Conservation (phyloP, 768 basidiomycete species). For the Roridomyces roridus region DNA sequence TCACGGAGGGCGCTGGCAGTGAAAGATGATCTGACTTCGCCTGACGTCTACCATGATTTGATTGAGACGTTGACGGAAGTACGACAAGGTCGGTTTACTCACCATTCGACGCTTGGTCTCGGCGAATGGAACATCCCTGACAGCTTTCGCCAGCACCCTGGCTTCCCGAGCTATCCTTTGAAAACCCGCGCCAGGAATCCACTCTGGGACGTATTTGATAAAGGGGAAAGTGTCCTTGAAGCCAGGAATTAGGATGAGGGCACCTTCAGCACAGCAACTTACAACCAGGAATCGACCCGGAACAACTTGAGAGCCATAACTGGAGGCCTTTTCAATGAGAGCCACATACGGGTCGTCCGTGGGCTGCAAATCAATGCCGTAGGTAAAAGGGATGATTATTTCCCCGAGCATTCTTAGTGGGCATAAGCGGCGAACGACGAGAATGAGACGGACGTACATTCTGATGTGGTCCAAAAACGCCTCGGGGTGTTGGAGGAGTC, state of each 20-base stretch:
- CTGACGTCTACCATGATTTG: background rate
- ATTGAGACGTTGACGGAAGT: background rate
- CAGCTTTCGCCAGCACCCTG: background rate
- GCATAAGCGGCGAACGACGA: background rate
- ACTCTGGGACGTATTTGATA: too few relatives aligned
- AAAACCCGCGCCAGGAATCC: background rate
- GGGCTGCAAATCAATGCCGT: background rate
- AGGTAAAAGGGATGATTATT: background rate
- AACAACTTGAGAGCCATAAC: too few relatives aligned
- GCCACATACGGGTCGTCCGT: background rate
- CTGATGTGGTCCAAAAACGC: too few relatives aligned
- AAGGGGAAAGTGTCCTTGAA: background rate
- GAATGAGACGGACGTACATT: slow-evolving; percentile 24
- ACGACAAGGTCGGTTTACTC: background rate
- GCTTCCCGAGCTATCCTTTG: background rate
- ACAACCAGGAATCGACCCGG: background rate
- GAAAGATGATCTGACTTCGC: background rate
- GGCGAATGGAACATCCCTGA: background rate
- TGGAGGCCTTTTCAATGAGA: background rate
- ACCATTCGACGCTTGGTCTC: background rate
- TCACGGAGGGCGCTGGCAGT: background rate
- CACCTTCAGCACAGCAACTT: too few relatives aligned
- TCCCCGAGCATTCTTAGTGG: background rate
- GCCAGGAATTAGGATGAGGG: too few relatives aligned
- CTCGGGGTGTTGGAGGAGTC: too few relatives aligned